Percentiles rank a stretch among this genome's conserved stretches.
Conservation (phyloP, 1,284 basidiomycete species). For the Heterobasidion parviporum region DNA sequence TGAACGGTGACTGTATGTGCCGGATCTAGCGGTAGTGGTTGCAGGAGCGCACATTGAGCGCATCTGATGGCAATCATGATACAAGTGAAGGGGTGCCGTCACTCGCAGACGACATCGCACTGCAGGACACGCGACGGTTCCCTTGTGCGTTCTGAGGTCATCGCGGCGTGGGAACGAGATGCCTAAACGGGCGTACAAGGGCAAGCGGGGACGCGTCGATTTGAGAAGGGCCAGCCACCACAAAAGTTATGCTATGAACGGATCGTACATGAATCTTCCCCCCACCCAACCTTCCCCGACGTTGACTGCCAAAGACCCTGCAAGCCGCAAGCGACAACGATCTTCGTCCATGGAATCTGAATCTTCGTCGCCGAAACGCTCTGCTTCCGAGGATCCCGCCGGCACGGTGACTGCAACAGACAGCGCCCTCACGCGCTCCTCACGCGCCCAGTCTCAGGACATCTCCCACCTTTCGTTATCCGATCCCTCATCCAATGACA, state of each 20-base stretch:
- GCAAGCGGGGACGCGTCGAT: not conserved
- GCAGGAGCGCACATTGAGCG: no score
- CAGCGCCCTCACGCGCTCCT: slow-evolving; percentile 22
- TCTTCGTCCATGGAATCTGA: slow-evolving; percentile 44
- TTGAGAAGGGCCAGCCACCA: not conserved
- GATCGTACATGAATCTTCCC: slow-evolving; percentile 3
- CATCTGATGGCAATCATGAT: no score
- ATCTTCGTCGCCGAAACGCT: slow-evolving; percentile 63
- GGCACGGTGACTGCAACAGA: slow-evolving; percentile 18
- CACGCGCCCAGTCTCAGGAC: slow-evolving; percentile 35
- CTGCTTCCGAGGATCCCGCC: slow-evolving; percentile 50
- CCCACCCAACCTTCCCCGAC: slow-evolving; percentile 24
- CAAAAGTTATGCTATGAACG: slow-evolving; percentile 7
- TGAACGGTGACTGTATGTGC: no score
- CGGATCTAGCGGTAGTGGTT: no score
- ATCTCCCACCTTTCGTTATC: slow-evolving; percentile 31
- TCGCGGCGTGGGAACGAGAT: not conserved
- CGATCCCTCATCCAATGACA: slow-evolving; percentile 28
- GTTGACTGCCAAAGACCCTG: slow-evolving; percentile 17
- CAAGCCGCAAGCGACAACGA: slow-evolving; percentile 38
- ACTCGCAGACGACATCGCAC: no score
- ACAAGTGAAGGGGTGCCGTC: no score
- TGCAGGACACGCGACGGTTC: no score
- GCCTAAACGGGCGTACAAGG: slow-evolving; percentile 9
- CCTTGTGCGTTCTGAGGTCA: no score